phyloP scores from a whole-genome alignment of 2,329 filamentous ascomycete species.

The Iodosphaeria phyllophila region DNA sequence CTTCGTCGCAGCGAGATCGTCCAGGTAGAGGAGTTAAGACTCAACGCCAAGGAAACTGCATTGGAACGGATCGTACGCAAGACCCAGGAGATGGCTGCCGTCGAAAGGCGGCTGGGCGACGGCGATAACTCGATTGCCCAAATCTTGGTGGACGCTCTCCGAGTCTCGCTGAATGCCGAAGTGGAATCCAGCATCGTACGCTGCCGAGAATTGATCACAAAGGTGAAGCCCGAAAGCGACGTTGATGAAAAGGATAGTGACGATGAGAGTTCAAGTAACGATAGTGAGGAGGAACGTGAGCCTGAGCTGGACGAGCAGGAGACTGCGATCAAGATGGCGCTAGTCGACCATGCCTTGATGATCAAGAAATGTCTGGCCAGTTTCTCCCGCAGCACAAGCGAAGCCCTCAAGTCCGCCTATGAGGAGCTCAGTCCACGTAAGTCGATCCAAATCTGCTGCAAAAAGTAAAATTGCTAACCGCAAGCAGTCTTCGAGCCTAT shows the following conservation, averaged over 20 bases:
- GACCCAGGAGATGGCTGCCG: slow-evolving; percentile 60
- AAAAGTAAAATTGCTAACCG: slow-evolving; percentile 5
- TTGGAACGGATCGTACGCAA: slow-evolving; percentile 82
- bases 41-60: slow-evolving; percentile 69
- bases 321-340: slow-evolving; percentile 63
- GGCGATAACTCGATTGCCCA: slow-evolving; percentile 53
- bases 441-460: slow-evolving; percentile 13
- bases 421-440: slow-evolving; percentile 47
- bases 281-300: slow-evolving; percentile 25
- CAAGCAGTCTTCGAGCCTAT: slow-evolving; percentile 37
- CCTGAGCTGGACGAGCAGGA: slow-evolving; percentile 41
- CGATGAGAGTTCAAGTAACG: slow-evolving; percentile 19
- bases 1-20: slow-evolving; percentile 74
- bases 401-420: slow-evolving; percentile 32
- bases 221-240: slow-evolving; percentile 22
- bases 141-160: slow-evolving; percentile 55
- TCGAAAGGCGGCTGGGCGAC: slow-evolving; percentile 58
- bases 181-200: slow-evolving; percentile 61
- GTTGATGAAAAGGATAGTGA: too few species aligned
- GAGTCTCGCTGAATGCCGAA: slow-evolving; percentile 54
- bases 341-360: slow-evolving; percentile 77
- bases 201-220: slow-evolving; percentile 58
- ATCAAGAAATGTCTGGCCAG: slow-evolving; percentile 64
- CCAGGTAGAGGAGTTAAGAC: slow-evolving; percentile 40
- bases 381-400: slow-evolving; percentile 45